phyloP scores from a whole-genome alignment of 2,329 filamentous ascomycete genomes.

The Proliferodiscus dingleyae region DNA sequence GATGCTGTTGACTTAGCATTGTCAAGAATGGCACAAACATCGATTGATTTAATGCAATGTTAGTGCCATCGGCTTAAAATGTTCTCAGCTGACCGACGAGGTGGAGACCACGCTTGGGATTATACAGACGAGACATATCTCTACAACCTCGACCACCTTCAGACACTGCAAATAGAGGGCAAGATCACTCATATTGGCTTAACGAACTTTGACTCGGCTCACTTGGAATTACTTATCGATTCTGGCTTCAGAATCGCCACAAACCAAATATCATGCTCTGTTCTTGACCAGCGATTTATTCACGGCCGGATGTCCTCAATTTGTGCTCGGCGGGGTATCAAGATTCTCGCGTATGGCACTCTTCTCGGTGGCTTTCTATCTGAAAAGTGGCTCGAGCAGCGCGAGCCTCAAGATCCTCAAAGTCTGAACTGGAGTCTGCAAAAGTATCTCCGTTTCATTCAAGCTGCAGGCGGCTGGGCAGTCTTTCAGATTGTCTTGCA shows the following conservation, averaged over 20 bases:
- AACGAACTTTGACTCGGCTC: slow-evolving; percentile 32
- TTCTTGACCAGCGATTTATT: slow-evolving; percentile 28
- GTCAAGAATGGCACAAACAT: slow-evolving; percentile 22
- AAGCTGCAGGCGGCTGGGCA: slow-evolving; percentile 29
- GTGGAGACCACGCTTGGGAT: slow-evolving; percentile 29
- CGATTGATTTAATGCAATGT: slow-evolving; percentile 28
- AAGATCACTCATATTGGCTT: slow-evolving; percentile 30
- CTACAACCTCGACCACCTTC: slow-evolving; percentile 31
- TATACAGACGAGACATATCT: slow-evolving; percentile 32
- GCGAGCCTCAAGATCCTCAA: slow-evolving; percentile 20
- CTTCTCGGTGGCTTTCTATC: slow-evolving; percentile 30
- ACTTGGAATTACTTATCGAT: slow-evolving; percentile 30
- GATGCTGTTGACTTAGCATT: slow-evolving; percentile 28
- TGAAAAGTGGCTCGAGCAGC: slow-evolving; percentile 26
- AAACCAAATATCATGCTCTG: slow-evolving; percentile 32
- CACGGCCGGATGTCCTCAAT: slow-evolving; percentile 24
- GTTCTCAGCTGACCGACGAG: not conserved
- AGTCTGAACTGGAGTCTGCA: slow-evolving; percentile 29
- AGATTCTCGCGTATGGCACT: slow-evolving; percentile 32
- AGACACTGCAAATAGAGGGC: slow-evolving; percentile 21
- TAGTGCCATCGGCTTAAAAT: not conserved
- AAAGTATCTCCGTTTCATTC: slow-evolving; percentile 36
- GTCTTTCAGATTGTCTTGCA: slow-evolving; percentile 7
- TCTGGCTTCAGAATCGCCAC: slow-evolving; percentile 30
- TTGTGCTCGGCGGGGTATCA: slow-evolving; percentile 24